Evolutionary conservation across 768 basidiomycete species (phyloP), one percentile per base, ranked within the genome.

Genomic region (Boletus edulis): DNA sequence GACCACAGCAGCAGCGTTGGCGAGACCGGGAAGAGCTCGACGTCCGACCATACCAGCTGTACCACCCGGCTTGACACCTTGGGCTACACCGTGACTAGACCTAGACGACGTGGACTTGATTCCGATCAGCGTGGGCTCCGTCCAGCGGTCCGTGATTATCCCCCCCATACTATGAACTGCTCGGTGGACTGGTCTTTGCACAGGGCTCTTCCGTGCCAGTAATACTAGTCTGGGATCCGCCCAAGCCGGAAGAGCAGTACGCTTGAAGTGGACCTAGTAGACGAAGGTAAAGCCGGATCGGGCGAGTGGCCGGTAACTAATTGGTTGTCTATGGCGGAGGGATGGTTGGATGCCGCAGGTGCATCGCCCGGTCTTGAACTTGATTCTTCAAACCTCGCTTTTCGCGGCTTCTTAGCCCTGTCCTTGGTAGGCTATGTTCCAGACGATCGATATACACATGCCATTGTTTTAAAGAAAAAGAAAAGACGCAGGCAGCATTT

Each of bases 341-440:
- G 47, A 13, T 8, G 43, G 37, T 22, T 11, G 17, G 51, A 46
- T 5, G 29, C 20, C 38, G 13, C 38, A 32, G 38, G 34, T 24
- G 3, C 29, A 18, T 53, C 55, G 5, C 46, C 55, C 12, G 32
- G 40, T 15, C 31, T 42, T 29, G 29, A 29, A 29, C 29, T 29
- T 15, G 34, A 49, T 49, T 66, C 61, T 52, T 66, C 64, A 49
- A 62, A 62, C 50, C 52, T 59, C 8, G 64, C 69, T 68, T 81
- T 88, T 64, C 77, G 78, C 42, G 86, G 86, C 68, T 85, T 86
- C 72, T 80, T 84, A 45, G 83, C 85, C 67, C 87, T 79, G 52
- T 81, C 83, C 74, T 83, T 89, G 20, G 90, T 90, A 47, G 85
- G 87, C 90, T 92, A 68, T 29, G 29, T 67, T 52, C 17, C n/a